phyloP scores from a whole-genome alignment of 176 grass and related monocot species.

The Juncus effusus region DNA sequence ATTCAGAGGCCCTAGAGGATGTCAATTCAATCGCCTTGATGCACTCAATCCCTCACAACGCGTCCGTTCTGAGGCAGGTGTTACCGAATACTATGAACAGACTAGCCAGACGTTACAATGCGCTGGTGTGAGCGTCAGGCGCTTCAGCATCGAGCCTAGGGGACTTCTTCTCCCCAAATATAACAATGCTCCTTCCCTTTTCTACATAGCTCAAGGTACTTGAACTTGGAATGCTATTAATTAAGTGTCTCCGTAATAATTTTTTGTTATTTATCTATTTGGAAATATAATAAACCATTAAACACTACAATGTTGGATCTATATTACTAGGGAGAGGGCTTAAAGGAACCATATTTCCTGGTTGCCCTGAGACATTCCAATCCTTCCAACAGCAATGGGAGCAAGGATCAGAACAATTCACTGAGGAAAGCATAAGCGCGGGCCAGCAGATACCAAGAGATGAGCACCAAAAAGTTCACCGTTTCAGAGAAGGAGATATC shows the following conservation, averaged over 20 bases:
- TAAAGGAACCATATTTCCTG: conserved; percentile 14
- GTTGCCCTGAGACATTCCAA: conserved; percentile 30
- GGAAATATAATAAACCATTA: not conserved
- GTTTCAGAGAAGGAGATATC: conserved; percentile 29
- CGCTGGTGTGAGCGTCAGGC: conserved; percentile 8
- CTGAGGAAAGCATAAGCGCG: not conserved
- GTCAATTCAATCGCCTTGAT: conserved; percentile 31
- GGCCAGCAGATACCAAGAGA: not conserved
- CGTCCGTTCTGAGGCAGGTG: conserved; percentile 24
- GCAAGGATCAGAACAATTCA: conserved; percentile 16
- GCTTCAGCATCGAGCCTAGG: conserved; percentile 8
- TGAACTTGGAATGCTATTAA: not conserved
- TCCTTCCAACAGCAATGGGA: conserved; percentile 6
- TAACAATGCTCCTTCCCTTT: conserved; percentile 21
- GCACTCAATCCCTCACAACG: conserved; percentile 21
- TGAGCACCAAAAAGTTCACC: conserved; percentile 23
- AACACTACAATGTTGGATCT: not conserved
- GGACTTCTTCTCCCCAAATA: conserved; percentile 36
- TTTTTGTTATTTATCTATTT: too few species aligned
- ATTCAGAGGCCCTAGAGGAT: conserved; percentile 1
- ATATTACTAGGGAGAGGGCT: conserved; percentile 22
- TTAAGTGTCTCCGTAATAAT: too few species aligned
- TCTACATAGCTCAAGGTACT: conserved; percentile 44
- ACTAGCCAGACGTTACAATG: conserved; percentile 22
- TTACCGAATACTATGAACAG: conserved; percentile 32